A percentile compares a stretch with the other conserved stretches of the same genome.
phyloP scores from a whole-genome alignment of 1,139 yeast genomes.

The Nakaseomyces bracarensis region DNA sequence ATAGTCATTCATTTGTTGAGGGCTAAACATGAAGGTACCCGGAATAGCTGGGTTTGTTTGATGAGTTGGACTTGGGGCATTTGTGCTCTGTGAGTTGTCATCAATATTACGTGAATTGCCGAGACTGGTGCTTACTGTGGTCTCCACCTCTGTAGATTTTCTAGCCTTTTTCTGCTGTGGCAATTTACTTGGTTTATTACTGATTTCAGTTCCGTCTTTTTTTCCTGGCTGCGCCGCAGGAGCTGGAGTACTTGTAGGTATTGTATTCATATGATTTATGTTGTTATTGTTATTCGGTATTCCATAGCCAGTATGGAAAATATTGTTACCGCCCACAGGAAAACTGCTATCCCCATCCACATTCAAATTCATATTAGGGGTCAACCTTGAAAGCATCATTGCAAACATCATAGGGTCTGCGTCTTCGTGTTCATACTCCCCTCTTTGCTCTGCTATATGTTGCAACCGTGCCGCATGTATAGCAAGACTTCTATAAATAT shows the following conservation, averaged over 20 bases:
- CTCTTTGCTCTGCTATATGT: constrained; percentile 26
- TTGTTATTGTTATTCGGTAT: too few species aligned
- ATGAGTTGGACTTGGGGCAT: too few species aligned
- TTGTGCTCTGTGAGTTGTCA: constrained; percentile 8
- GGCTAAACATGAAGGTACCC: constrained; percentile 10
- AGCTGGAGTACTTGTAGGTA: too few species aligned
- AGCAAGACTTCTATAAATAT: constrained; percentile 40
- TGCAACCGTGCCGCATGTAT: constrained; percentile 36
- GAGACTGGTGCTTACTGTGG: too few species aligned
- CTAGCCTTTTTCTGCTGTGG: too few species aligned
- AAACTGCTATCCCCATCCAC: not conserved
- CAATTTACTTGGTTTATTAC: not conserved
- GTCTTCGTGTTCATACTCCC: constrained; percentile 20
- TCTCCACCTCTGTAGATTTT: too few species aligned
- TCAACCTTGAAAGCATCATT: constrained; percentile 10
- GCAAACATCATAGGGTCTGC: constrained; percentile 20
- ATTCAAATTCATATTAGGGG: not conserved
- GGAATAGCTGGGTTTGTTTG: too few species aligned
- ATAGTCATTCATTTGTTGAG: constrained; percentile 1
- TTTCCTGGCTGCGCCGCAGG: too few species aligned
- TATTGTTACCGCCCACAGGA: not conserved
- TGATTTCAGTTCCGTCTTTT: constrained; percentile 9
- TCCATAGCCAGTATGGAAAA: too few species aligned
- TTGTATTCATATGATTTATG: too few species aligned
- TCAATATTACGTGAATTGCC: too few species aligned